Base-by-base conservation (phyloP, 768 basidiomycete species). In the Exidia glandulosa region DNA sequence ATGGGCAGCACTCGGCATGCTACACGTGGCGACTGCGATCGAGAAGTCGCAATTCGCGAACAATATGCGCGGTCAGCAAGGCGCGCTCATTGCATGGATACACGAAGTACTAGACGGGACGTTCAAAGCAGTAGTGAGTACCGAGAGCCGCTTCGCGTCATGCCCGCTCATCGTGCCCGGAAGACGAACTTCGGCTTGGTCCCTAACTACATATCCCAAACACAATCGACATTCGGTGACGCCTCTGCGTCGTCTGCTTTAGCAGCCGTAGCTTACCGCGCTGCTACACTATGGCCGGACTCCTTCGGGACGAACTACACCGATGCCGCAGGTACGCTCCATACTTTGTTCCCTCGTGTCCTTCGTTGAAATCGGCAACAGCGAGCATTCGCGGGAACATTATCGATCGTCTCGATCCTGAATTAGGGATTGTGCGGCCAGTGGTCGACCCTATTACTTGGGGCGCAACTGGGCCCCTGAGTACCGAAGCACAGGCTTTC, bases 1-100 rank as follows among this genome's bases (percentile, higher is more conserved):
- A n/a, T 77, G 75, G 76, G 76, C 74, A 2, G 74, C 73, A 13
- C 63, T 68, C 10, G 76, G 76, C 23, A 77, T 77, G 73, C 56
- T 74, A 29, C 67, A 73, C 23, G 75, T 76, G 3, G 66, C 67
- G 32, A 71, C 71, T 14, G 75, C 74, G 2, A 75, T 77, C 61
- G 62, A 69, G 36, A 66, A 66, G 61, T 71, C 70, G n/a, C 56
- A 59, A 9, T 73, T 61, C 57, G 65, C 59, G 16, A 56, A 62
- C 29, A 33, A 62, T 2, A 74, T 77, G 73, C 63, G 52, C 2
- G 59, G 60, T 32, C 70, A 77, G 61, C 62, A 65, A 48, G 57
- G 60, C 13, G 68, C 73, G 59, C 65, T 77, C 23, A 61, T 64
- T 23, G 60, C 41, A 16, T 76, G 76, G 75, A 61, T 69, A 1